Evolutionary conservation across 352 stramenopile genomes (phyloP), one percentile per base, ranked within the genome.

Genomic region (Bremia lactucae): DNA sequence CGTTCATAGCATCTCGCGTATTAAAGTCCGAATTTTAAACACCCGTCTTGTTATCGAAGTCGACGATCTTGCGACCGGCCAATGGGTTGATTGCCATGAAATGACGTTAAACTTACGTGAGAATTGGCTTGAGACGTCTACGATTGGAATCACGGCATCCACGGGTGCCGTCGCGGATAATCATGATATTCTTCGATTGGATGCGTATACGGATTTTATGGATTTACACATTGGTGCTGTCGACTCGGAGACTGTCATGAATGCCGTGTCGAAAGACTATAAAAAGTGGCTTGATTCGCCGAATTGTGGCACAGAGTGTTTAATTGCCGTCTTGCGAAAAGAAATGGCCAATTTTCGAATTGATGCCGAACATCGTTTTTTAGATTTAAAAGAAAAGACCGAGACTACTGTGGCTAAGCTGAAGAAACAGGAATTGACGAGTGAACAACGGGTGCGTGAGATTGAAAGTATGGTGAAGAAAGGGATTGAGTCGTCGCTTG

Each of bases 331-430:
- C 25, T 54, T 91, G 35, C 64, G 81, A 52, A 91, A 91, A 54
- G 70, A 87, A 40, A 36, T 91, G 19, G 55, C 49, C 19, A 91
- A 88, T 49, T 88, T 91, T 53, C 75, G 73, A 39, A 59, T 91
- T 22, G 65, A 87, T 28, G 76, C 75, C 8, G 79, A 92, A 51
- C 79, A 92, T 57, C 71, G 73, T 33, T 86, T 92, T 46, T 61
- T 72, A 6, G 77, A 89, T 49, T 44, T 92, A 31, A 87, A 89
- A 60, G 79, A 92, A 49, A 87, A 86, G 60, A 92, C 74, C n/a
- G 64, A 71, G 42, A 83, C 87, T 52, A 87, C 67, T 13, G 76
- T 92, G 9, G 46, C 36, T 22, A 87, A 88, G 49, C 59, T 92
- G 18, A 78, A 77, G 53, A 68, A 66, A 31, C 72, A 87, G 43